Base-by-base conservation (phyloP, 1,284 basidiomycete species). In the Cerrena zonata region DNA sequence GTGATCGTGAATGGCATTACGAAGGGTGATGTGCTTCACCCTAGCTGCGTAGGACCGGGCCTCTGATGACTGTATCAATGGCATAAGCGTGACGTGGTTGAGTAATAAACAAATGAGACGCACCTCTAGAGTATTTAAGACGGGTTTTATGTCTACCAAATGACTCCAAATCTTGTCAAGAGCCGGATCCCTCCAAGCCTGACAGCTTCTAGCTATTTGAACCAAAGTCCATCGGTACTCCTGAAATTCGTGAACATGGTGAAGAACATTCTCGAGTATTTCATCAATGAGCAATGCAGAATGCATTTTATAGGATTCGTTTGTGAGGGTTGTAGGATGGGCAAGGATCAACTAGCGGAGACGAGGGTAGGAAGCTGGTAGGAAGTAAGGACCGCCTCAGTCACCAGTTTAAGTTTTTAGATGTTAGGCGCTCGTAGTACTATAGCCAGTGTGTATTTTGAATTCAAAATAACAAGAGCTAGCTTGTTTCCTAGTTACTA, bases 181-280 rank as follows among this genome's bases (percentile, higher is more conserved):
- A n/a, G 78, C 77, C 23, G 79, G 79, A 36, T 78, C 75, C 50
- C 68, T 74, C 80, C 79, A 84, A 22, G 77, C 69, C 56, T 61
- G 69, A 60, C 80, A 84, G 39, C 56, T 59, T 27, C 58, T 51
- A 13, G 64, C 62, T 24, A 65, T 52, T 49, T 61, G 61, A 40
- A 47, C 49, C 15, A 62, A 53, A 13, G 59, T 56, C 51, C 52
- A 48, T 36, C 55, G 55, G 45, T 60, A 56, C 25, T 63, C 61
- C 13, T 50, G 19, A 47, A 58, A 60, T 39, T 71, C 65, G 34
- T 65, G 58, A 51, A 66, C 65, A 46, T 63, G 58, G 26, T 65
- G 64, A 48, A 81, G 69, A 4, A 57, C 47, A 3, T 36, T 44
- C 37, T 55, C 36, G 13, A 57, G 25, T 23, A 57, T 42, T 44